Base-by-base conservation (phyloP, 2,329 filamentous ascomycete genomes). In the Hypoxylon rubiginosum region DNA sequence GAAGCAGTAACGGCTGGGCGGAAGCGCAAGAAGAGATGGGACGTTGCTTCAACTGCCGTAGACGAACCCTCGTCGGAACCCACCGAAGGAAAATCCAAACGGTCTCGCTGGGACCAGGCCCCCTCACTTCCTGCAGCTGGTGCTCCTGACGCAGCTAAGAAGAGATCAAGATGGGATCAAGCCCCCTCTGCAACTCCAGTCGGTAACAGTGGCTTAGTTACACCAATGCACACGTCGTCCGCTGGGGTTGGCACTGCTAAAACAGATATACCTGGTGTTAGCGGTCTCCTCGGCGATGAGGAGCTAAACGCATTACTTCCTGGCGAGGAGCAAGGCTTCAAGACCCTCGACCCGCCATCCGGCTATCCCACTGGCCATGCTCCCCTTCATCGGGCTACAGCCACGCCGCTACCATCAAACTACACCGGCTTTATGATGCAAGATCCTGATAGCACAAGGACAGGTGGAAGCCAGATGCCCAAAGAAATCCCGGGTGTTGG, bases 1-100 rank as follows among this genome's bases (percentile, higher is more conserved):
- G 87, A 91, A 73, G 84, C 86, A 68, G 86, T 85, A 51, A 81
- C 85, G 8, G 83, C 87, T 24, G 88, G 89, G 34, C 88, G 91
- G 66, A 96, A 96, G 85, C 89, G 94, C 75, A 97, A 97, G 86
- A 93, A 97, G 85, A 89, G 96, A 79, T 99, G 96, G 96, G 95
- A 97, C 79, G 90, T 94, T 17, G 82, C 85, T 19, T 84, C 90
- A n/a, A 83, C 86, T 6, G 80, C 82, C 5, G 81, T 83, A 5
- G 84, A 87, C 39, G 83, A 85, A 21, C 75, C 81, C 15, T 80
- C 84, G 50, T 75, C 82, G n/a, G 80, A 83, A n/a, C 74, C 82
- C 41, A 79, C 84, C 24, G 87, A 89, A 56, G 79, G 81, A 15
- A 92, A 93, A 79, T 74, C 83, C 1, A 96, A 94, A 74, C 88